Conservation (phyloP, 495 filamentous ascomycete species). For the Tuber magnatum region DNA sequence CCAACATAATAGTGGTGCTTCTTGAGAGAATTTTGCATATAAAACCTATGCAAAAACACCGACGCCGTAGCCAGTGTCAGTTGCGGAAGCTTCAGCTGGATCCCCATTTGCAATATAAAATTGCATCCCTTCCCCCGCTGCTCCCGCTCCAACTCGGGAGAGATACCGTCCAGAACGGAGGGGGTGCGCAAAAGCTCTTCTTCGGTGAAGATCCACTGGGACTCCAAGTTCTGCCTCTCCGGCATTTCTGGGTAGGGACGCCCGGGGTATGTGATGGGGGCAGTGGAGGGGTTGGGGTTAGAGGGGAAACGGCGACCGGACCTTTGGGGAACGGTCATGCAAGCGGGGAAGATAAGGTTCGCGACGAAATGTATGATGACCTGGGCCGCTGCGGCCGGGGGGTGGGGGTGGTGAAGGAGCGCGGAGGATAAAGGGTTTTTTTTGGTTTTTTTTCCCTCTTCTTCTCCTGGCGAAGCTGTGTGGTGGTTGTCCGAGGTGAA, state of each 20-base stretch:
- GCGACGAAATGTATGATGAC: background rate
- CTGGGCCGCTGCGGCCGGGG: conserved; percentile 7
- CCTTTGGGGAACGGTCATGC: conserved; percentile 34
- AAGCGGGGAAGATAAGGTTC: conserved; percentile 20
- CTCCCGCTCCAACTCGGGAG: conserved; percentile 64
- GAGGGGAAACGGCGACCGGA: conserved; percentile 13
- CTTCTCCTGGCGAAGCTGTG: conserved; percentile 7
- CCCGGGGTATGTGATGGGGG: conserved; percentile 15
- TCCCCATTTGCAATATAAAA: conserved; percentile 90
- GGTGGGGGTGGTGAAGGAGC: conserved; percentile 40
- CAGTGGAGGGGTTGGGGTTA: conserved; percentile 9
- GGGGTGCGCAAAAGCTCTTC: conserved; percentile 75
- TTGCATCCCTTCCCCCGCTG: conserved; percentile 83
- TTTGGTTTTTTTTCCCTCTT: conserved; percentile 3
- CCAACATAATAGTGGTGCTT: conserved; percentile 40
- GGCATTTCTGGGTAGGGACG: conserved; percentile 18
- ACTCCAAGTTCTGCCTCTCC: conserved; percentile 23
- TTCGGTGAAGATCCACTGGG: conserved; percentile 83
- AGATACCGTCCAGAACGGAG: conserved; percentile 74
- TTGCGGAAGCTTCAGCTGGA: conserved; percentile 86
- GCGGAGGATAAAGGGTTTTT: conserved; percentile 35
- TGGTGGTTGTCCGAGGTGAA: background rate
- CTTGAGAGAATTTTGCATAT: conserved; percentile 60
- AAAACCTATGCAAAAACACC: conserved; percentile 89
- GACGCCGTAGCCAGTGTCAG: conserved; percentile 85